Base-by-base conservation (phyloP, 2,329 filamentous ascomycete species). In the Huntiella omanensis region DNA sequence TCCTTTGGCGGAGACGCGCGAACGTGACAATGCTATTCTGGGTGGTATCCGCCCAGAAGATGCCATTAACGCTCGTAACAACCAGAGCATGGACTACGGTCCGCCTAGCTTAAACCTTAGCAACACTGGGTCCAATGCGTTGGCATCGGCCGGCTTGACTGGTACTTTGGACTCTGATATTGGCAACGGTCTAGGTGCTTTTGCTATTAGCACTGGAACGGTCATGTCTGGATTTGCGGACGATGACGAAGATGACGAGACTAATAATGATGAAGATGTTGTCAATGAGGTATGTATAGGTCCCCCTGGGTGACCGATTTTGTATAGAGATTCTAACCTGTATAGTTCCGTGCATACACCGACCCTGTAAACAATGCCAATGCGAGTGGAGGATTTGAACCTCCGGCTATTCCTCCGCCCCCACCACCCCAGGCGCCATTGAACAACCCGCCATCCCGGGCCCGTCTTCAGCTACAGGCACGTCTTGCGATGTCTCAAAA, bases 1-100 rank as follows among this genome's bases (percentile, higher is more conserved):
- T 49, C 85, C 86, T 0, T 68, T 98, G 19, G 83, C 88, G 1
- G 88, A 95, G 60, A 98, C 91, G 0, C 71, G 91, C 47, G 91
- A 98, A 63, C 77, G 88, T 52, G 91, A 98, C 58, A 98, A 98
- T 58, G 91, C 91, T n/a, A 94, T 96, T 45, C 77, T 98, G 4
- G 91, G 91, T 40, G 91, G 91, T 4, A 87, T 96, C 8, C 76
- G 91, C 50, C 91, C 91, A 1, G 91, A 96, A 54, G 81, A 92
- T 59, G 82, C 83, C 16, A 74, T 93, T 54, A 84, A 80, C 37
- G 82, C 86, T 56, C 75, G 87, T 47, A 45, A 40, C 11, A 47
- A 40, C 12, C 33, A 47, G 32, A 60, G 68, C 16, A 58, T 73
- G 3, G 66, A 64, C 4, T 63, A 67, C 16, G 63, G 62, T 35